A percentile compares a stretch with the other conserved stretches of the same genome.
Conservation (phyloP, 495 filamentous ascomycete species). For the Penicillium ochrochloron region DNA sequence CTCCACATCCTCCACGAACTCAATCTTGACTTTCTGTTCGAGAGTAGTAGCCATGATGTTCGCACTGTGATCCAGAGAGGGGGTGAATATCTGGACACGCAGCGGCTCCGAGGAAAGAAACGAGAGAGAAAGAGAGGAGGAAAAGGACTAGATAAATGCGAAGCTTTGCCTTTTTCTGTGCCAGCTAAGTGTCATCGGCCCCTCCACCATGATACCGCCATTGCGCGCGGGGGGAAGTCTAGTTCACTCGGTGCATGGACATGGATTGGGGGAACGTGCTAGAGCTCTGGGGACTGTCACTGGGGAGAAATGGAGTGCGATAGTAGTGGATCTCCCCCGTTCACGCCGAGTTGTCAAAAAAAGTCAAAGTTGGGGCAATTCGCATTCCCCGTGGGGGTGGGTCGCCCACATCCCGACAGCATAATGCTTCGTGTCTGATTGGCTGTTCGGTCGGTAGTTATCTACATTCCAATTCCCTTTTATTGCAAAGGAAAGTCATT, state of each 20-base stretch:
- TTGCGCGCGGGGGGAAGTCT: neutral
- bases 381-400: slow-evolving; percentile 10
- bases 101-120: slow-evolving; percentile 10
- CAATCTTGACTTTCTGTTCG: slow-evolving; percentile 27
- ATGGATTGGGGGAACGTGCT: neutral
- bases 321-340: neutral
- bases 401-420: slow-evolving; percentile 7
- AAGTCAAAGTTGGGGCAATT: neutral
- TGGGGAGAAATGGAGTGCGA: neutral
- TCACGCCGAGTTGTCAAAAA: slow-evolving; percentile 1
- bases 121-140: neutral
- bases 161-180: neutral
- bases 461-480: neutral
- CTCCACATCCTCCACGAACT: slow-evolving; percentile 31
- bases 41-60: slow-evolving; percentile 9
- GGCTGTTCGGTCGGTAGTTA: neutral
- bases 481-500: neutral
- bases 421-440: neutral
- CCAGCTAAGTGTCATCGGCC: neutral
- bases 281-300: neutral
- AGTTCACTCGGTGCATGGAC: slow-evolving; percentile 2
- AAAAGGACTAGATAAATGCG: neutral
- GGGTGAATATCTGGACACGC: slow-evolving; percentile 7
- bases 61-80: neutral
- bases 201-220: neutral